A percentile compares a stretch with the other conserved stretches of the same genome.
Evolutionary conservation across 768 basidiomycete genomes (phyloP).

Genomic region (Grammothele lineata): DNA sequence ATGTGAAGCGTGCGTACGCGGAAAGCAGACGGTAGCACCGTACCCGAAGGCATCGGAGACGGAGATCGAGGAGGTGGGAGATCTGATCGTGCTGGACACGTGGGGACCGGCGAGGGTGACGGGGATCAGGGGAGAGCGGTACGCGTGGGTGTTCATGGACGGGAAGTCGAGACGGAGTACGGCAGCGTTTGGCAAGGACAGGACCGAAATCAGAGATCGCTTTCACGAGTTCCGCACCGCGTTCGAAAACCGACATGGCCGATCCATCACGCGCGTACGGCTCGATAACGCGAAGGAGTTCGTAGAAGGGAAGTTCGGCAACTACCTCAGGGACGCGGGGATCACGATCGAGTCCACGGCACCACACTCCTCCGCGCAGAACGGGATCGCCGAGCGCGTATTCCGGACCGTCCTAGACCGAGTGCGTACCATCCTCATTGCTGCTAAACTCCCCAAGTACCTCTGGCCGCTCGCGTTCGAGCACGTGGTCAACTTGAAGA

Average conservation of each 20-base stretch:
- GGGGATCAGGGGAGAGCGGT: slow-evolving; percentile 11
- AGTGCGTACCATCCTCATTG: slow-evolving; percentile 16
- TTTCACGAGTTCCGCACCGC: slow-evolving; percentile 2
- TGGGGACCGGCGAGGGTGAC: slow-evolving; percentile 17
- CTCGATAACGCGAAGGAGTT: slow-evolving; percentile 26
- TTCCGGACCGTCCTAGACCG: slow-evolving; percentile 19
- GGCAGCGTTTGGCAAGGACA: not conserved
- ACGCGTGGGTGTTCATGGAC: slow-evolving; percentile 21
- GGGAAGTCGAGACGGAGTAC: slow-evolving; percentile 10
- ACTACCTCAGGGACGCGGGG: slow-evolving; percentile 10
- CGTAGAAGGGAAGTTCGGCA: not conserved
- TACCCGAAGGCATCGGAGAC: slow-evolving; percentile 10
- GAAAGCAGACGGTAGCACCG: slow-evolving; percentile 15
- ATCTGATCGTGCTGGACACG: slow-evolving; percentile 11
- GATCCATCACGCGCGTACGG: slow-evolving; percentile 16
- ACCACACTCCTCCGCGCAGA: slow-evolving; percentile 18
- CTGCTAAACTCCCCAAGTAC: slow-evolving; percentile 9
- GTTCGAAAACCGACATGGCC: not conserved
- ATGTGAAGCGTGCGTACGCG: slow-evolving; percentile 21
- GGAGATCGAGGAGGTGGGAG: not conserved
- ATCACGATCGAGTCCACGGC: slow-evolving; percentile 19
- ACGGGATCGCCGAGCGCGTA: slow-evolving; percentile 23
- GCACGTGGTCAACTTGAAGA: slow-evolving; percentile 17
- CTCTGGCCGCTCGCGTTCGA: slow-evolving; percentile 22
- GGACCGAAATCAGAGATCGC: not conserved